Evolutionary conservation across 768 basidiomycete species (phyloP).

Genomic region (Hygrophoropsis aurantiaca): DNA sequence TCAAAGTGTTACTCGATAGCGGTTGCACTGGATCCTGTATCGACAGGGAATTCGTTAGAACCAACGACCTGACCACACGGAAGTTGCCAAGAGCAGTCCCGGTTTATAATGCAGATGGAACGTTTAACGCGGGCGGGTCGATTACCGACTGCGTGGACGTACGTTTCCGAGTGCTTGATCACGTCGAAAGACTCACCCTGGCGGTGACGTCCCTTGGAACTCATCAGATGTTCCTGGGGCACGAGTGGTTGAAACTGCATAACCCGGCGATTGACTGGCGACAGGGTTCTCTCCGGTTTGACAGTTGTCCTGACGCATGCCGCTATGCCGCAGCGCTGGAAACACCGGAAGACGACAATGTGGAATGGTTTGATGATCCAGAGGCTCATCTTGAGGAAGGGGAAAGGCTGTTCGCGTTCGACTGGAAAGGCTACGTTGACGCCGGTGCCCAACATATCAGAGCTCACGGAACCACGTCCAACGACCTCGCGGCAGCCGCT

Average conservation of each 20-base stretch:
- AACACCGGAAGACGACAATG: conserved; percentile 2
- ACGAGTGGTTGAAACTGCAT: neutral
- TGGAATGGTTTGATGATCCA: neutral
- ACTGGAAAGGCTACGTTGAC: neutral
- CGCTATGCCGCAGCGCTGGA: neutral
- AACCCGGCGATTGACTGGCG: conserved; percentile 3
- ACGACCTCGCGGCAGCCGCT: conserved; percentile 2
- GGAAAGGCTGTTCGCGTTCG: conserved; percentile 4
- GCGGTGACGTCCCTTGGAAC: neutral
- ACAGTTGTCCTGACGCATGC: conserved; percentile 5
- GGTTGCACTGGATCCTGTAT: conserved; percentile 22
- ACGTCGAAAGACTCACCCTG: neutral
- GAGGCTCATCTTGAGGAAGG: conserved; percentile 1
- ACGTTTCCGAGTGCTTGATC: conserved; percentile 1
- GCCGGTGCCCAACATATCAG: no score
- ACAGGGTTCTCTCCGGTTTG: neutral
- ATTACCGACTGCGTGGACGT: conserved; percentile 11
- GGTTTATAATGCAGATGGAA: conserved; percentile 18
- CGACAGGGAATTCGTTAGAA: conserved; percentile 8
- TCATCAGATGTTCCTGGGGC: neutral
- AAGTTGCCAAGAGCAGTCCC: conserved; percentile 9
- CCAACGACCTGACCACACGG: conserved; percentile 2
- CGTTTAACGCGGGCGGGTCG: conserved; percentile 8
- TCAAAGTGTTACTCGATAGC: conserved; percentile 13
- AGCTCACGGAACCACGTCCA: conserved; percentile 2